Base-by-base conservation (phyloP, 129 eudicot species). In the Centella asiatica region DNA sequence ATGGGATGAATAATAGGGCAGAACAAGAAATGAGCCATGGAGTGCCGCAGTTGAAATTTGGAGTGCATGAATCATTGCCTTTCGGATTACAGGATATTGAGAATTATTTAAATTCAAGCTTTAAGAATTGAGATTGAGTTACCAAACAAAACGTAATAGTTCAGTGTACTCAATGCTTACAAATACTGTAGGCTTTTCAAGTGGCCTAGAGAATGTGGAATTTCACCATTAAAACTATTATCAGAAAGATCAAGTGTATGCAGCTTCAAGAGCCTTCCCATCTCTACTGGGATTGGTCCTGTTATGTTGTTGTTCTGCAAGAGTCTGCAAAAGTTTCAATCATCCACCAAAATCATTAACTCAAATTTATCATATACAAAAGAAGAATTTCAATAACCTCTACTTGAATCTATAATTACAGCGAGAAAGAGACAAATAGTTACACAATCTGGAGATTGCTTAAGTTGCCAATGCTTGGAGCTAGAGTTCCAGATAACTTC, bases 401-500 rank as follows among this genome's bases (percentile, higher is more conserved):
- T 36, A 36, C 11, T 6, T 36, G 42, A 2, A 13, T 36, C 11
- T 36, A 54, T 11, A 55, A 15, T 20, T 31, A 23, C 14, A 5
- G 5, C 37, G 18, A 27, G 8, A 17, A 10, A 23, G 5, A 47
- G 23, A 28, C 46, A n/a, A 32, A 17, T 72, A 64, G 75, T 77
- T 67, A 89, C 95, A 89, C 81, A 64, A 85, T 80, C 64, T 89
- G 95, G 76, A 85, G 97, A 78, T 89, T 89, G 45, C 87, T 89
- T 39, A 89, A 80, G 71, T 89, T 89, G 77, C 95, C 95, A 69
- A 89, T 89, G 79, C 97, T 89, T 34, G 90, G 82, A 74, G 95
- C 77, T 68, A 89, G 85, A 61, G 69, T 72, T 22, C 95, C 97
- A 61, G 90, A 89, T 57, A 89, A 76, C 60, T 74, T 82, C 82